Evolutionary conservation across 306 rosid species (phyloP).

Genomic region (Begonia peltatifolia): DNA sequence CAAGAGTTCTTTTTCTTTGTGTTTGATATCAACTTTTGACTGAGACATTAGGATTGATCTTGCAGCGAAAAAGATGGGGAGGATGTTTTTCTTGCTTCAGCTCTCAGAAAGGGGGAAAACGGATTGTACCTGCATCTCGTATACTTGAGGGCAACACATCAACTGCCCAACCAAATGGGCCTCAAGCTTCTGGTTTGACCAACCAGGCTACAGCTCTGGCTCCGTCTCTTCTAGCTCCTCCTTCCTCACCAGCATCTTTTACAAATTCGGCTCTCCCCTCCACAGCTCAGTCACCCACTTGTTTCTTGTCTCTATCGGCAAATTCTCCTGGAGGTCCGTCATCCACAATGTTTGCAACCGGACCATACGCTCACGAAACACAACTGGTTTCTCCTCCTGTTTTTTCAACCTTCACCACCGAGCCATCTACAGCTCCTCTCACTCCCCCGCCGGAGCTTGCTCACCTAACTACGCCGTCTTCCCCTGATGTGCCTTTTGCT

Average conservation of each 20-base stretch:
- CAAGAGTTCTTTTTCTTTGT: too few relatives aligned
- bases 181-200: slow-evolving; percentile 53
- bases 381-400: slow-evolving; percentile 95
- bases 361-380: slow-evolving; percentile 93
- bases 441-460: slow-evolving; percentile 99
- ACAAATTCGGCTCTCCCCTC: slow-evolving; percentile 92
- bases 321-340: slow-evolving; percentile 99
- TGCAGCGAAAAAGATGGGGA: slow-evolving; percentile 96
- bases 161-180: slow-evolving; percentile 69
- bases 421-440: slow-evolving; percentile 95
- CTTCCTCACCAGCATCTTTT: slow-evolving; percentile 95
- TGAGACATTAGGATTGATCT: not conserved
- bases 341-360: slow-evolving; percentile 74
- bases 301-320: slow-evolving; percentile 73
- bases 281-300: slow-evolving; percentile 78
- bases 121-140: slow-evolving; percentile 87
- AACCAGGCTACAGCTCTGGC: slow-evolving; percentile 65
- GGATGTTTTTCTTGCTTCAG: slow-evolving; percentile 91
- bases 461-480: slow-evolving; percentile 96
- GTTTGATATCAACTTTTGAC: too few relatives aligned
- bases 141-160: slow-evolving; percentile 58
- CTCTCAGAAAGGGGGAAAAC: slow-evolving; percentile 85
- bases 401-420: slow-evolving; percentile 93
- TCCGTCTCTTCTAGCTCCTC: slow-evolving; percentile 92
- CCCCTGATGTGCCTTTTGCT: slow-evolving; percentile 97